Conservation (phyloP, 2,329 filamentous ascomycete species). For the Pseudonectria foliicola region DNA sequence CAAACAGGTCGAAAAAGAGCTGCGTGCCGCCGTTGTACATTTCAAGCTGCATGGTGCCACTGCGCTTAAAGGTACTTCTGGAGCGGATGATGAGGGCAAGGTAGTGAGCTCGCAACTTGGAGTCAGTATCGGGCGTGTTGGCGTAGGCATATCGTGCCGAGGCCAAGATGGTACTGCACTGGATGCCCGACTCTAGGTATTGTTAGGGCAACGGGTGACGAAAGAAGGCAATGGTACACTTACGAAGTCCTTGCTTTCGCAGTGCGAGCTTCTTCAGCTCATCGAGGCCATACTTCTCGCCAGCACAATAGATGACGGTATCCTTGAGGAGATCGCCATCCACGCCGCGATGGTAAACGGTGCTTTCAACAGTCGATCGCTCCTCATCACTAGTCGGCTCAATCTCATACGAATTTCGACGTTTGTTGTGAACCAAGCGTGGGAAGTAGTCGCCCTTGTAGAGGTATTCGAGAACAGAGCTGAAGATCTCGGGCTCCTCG, state of each 20-base stretch:
- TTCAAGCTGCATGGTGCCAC: constrained; percentile 91
- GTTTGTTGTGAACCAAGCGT: constrained; percentile 74
- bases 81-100: constrained; percentile 87
- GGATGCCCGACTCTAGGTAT: constrained; percentile 61
- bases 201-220: constrained; percentile 5
- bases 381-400: constrained; percentile 50
- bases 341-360: constrained; percentile 58
- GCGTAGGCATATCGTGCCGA: constrained; percentile 87
- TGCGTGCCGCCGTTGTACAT: constrained; percentile 80
- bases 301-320: constrained; percentile 85
- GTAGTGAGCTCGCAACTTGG: constrained; percentile 85
- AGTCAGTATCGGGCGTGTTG: constrained; percentile 83
- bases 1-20: constrained; percentile 89
- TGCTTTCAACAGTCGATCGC: constrained; percentile 48
- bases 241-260: constrained; percentile 80
- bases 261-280: constrained; percentile 80
- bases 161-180: constrained; percentile 75
- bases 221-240: constrained; percentile 18
- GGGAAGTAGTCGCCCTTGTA: constrained; percentile 95
- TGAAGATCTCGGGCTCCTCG: constrained; percentile 87
- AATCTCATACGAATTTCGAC: constrained; percentile 73
- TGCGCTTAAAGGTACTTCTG: constrained; percentile 82
- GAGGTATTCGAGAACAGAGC: constrained; percentile 80
- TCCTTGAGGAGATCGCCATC: constrained; percentile 73
- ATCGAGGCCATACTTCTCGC: constrained; percentile 74